Conservation (phyloP, 345 rosid genomes). For the Lepidium africanum region DNA sequence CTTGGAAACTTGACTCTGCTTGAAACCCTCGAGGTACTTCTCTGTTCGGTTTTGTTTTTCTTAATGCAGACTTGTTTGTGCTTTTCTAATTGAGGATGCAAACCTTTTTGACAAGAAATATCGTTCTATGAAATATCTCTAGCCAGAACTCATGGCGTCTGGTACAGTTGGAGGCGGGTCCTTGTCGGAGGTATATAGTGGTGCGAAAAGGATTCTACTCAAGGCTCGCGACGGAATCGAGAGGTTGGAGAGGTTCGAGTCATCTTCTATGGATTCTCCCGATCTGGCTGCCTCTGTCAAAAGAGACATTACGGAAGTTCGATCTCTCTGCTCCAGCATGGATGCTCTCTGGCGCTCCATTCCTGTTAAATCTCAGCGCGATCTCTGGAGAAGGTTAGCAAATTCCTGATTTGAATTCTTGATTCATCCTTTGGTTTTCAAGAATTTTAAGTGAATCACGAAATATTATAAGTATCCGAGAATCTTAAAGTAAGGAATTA, state of each 20-base stretch:
- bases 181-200: slow-evolving; percentile 58
- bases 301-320: slow-evolving; percentile 68
- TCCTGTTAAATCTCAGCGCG: slow-evolving; percentile 73
- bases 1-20: too few relatives aligned
- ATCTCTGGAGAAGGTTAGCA: slow-evolving; percentile 79
- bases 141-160: slow-evolving; percentile 19
- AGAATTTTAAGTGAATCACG: too few relatives aligned
- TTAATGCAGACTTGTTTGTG: too few relatives aligned
- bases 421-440: too few relatives aligned
- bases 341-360: slow-evolving; percentile 82
- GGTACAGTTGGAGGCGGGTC: slow-evolving; percentile 45
- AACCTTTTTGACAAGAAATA: too few relatives aligned
- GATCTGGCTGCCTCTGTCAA: slow-evolving; percentile 65
- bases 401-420: too few relatives aligned
- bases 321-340: slow-evolving; percentile 70
- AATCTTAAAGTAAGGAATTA: too few relatives aligned
- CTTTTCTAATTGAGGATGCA: too few relatives aligned
- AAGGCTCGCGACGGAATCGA: slow-evolving; percentile 82
- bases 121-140: neutral
- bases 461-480: too few relatives aligned
- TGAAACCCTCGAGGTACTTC: too few relatives aligned
- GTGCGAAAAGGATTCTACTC: slow-evolving; percentile 48
- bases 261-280: slow-evolving; percentile 52
- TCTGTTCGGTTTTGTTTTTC: too few relatives aligned
- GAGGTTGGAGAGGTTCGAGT: slow-evolving; percentile 73